phyloP scores from a whole-genome alignment of 2,329 filamentous ascomycete genomes.

The Cyphellophora europaea region DNA sequence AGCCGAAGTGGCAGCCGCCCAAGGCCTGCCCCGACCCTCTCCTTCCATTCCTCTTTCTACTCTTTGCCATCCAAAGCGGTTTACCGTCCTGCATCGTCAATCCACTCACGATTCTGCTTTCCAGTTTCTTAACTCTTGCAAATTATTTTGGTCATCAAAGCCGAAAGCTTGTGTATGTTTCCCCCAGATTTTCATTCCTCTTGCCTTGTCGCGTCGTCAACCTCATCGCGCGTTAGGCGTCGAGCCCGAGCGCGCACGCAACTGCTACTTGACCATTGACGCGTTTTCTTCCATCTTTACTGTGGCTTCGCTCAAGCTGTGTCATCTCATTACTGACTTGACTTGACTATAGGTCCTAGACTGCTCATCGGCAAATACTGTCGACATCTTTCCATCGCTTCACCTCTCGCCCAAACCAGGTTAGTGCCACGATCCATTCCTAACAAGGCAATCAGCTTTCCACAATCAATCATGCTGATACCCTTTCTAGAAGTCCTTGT shows the following conservation, averaged over 20 bases:
- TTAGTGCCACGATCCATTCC: not conserved
- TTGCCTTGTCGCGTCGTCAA: no score
- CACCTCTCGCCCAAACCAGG: not conserved
- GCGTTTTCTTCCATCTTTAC: no score
- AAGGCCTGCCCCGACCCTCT: conserved; percentile 1
- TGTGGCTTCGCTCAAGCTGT: no score
- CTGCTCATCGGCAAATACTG: no score
- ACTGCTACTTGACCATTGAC: no score
- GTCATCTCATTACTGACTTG: not conserved
- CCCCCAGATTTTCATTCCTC: conserved; percentile 10
- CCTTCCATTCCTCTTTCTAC: conserved; percentile 6
- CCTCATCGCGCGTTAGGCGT: no score
- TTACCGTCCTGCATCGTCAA: conserved; percentile 14
- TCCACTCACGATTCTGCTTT: conserved; percentile 16
- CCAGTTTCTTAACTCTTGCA: conserved; percentile 15
- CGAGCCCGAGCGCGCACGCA: no score
- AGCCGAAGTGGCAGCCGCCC: not conserved
- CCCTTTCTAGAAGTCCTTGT: not conserved
- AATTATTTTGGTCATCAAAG: no score
- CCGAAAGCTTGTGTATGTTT: conserved; percentile 7
- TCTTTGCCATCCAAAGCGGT: conserved; percentile 11
- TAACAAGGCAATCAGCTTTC: no score
- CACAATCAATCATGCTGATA: not conserved
- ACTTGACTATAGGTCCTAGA: not conserved
- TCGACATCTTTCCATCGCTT: no score